These are phyloP conservation scores for Nakazawaea wyomingensis DNA, from an alignment of 805 yeast species.

Conservation along the genomic window DNA sequence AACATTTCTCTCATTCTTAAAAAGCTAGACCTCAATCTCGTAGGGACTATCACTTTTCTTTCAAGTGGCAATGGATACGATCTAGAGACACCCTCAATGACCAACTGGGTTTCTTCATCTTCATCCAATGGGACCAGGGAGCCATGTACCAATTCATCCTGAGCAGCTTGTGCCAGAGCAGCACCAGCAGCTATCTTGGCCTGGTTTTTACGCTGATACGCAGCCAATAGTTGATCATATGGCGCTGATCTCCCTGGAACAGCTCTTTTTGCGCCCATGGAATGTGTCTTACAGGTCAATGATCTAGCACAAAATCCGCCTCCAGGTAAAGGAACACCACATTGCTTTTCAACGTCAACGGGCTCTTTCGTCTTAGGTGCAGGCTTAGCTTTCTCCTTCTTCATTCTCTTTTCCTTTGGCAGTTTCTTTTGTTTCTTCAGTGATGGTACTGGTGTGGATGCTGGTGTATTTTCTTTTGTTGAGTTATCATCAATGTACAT, in stretches of 20 bases:
- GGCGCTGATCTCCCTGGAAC: constrained; percentile 92
- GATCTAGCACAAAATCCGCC: constrained; percentile 98
- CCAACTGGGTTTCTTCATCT: constrained; percentile 90
- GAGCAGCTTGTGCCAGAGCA: constrained; percentile 72
- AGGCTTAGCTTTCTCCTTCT: constrained; percentile 31
- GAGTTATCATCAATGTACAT: constrained; percentile 9
- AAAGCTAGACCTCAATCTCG: constrained; percentile 64
- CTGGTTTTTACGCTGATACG: constrained; percentile 89
- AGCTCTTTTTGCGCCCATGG: constrained; percentile 97
- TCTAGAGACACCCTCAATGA: constrained; percentile 80
- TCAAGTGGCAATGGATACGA: constrained; percentile 84
- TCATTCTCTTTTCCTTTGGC: constrained; percentile 25
- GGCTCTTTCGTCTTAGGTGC: constrained; percentile 67
- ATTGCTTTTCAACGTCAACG: constrained; percentile 87
- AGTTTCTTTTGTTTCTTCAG: constrained; percentile 15
- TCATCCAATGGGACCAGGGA: constrained; percentile 57
- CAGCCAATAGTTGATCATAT: constrained; percentile 80
- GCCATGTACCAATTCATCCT: constrained; percentile 56
- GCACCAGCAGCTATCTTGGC: constrained; percentile 81
- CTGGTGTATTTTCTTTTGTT: constrained; percentile 19
- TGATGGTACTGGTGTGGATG: constrained; percentile 13
- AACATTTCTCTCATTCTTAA: constrained; percentile 91
- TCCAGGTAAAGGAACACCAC: constrained; percentile 90
- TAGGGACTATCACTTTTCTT: constrained; percentile 63
- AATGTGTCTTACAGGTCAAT: constrained; percentile 93